phyloP scores from a whole-genome alignment of 2,329 filamentous ascomycete species.

The Aspergillus tanneri region DNA sequence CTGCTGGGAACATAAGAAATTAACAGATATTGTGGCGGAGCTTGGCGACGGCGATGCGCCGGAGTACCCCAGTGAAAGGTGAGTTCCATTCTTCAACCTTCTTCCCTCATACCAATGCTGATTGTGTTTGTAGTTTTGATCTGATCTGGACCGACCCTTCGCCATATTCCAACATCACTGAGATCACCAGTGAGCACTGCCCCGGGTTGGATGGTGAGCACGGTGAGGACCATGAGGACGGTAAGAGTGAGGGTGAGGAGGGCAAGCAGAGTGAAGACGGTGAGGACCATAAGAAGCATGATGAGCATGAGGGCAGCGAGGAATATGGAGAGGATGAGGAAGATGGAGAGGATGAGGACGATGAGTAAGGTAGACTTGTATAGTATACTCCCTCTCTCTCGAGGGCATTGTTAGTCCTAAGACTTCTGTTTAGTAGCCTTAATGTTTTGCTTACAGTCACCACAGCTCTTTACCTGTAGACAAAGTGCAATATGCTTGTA shows the following conservation, averaged over 20 bases:
- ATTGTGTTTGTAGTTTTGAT: constrained; percentile 44
- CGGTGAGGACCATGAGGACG: not conserved
- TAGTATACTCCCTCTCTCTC: not conserved
- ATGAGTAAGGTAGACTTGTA: not conserved
- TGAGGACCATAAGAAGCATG: not conserved
- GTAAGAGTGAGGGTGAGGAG: not conserved
- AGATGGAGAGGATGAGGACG: not conserved
- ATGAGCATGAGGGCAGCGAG: constrained; percentile 5
- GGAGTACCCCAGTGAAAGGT: constrained; percentile 52
- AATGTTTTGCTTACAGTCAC: no score
- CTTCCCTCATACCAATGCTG: constrained; percentile 6
- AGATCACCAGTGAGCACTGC: constrained; percentile 53
- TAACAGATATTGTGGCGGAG: constrained; percentile 53
- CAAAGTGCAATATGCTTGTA: no score
- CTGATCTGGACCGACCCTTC: constrained; percentile 59
- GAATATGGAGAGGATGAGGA: not conserved
- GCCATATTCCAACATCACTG: constrained; percentile 50
- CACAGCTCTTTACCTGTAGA: no score
- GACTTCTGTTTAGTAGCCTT: no score
- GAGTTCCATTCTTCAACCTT: constrained; percentile 16
- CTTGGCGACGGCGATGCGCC: constrained; percentile 54
- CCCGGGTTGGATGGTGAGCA: constrained; percentile 50
- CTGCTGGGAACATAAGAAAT: constrained; percentile 59
- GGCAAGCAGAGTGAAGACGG: no score
- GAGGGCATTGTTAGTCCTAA: not conserved